A percentile compares a stretch with the other conserved stretches of the same genome.
Evolutionary conservation across 169 alveolate species (phyloP).

Genomic region (Eimeria maxima): DNA sequence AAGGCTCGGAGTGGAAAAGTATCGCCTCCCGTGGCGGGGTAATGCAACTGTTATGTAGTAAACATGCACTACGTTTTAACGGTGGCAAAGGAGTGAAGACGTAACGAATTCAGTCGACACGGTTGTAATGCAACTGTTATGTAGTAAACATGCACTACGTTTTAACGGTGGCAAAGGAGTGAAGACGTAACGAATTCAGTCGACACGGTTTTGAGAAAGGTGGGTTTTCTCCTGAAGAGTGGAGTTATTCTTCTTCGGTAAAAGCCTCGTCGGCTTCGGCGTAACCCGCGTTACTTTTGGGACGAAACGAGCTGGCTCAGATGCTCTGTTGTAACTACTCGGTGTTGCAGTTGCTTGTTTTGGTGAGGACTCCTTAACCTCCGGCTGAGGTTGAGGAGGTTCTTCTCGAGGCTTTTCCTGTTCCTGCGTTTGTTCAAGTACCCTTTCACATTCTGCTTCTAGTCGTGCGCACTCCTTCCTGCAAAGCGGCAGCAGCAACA

Average conservation of each 20-base stretch:
- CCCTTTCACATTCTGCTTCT: not conserved
- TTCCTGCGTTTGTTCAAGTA: not conserved
- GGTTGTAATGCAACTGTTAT: no score
- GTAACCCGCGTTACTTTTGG: not conserved
- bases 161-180: not conserved
- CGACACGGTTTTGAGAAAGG: not conserved
- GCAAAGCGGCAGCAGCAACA: not conserved
- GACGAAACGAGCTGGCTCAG: conserved; percentile 11
- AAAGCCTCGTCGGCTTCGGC: not conserved
- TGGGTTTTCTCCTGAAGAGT: not conserved
- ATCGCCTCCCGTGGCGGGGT: no score
- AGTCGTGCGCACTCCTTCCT: conserved; percentile 24
- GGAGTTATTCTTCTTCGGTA: not conserved
- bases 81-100: no score
- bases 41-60: no score
- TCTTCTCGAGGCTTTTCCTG: not conserved
- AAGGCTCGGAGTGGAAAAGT: no score
- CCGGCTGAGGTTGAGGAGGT: not conserved
- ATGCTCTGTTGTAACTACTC: not conserved
- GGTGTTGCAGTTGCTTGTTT: not conserved
- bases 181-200: not conserved
- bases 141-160: no score
- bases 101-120: no score
- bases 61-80: no score
- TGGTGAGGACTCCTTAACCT: not conserved